Base-by-base conservation (phyloP, 345 rosid genomes). In the Pelargonium nanum region DNA sequence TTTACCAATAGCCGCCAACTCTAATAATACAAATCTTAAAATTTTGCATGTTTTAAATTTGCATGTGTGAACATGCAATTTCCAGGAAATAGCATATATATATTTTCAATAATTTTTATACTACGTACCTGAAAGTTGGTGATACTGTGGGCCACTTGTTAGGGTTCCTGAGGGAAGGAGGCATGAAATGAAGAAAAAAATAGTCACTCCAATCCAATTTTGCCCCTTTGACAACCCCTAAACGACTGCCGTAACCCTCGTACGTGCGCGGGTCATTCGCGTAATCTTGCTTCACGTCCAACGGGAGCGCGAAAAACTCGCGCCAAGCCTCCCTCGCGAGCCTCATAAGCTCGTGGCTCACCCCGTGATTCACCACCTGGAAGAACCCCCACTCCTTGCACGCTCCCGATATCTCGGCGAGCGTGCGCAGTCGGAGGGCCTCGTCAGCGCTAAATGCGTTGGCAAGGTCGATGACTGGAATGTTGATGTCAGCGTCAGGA, bases 201-300 rank as follows among this genome's bases (percentile, higher is more conserved):
- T 93, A 93, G 70, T 93, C 99, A 57, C 97, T 80, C 99, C 99
- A 93, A 70, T 89, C 98, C 56, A 92, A 83, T 17, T 74, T 71
- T 0, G 99, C 96, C 6, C 78, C 96, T 62, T 89, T 85, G 70
- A 87, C 83, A 1, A 87, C 79, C 0, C 99, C 97, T 55, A 93
- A 62, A 8, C 96, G 79, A 65, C 98, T 92, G 6, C 98, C 98
- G 66, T 89, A 92, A 6, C 98, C 98, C 71, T 86, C 96, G 15
- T 92, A 92, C 1, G 95, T 86, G 4, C 66, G 76, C n/a, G 98
- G 98, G 0, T 78, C 58, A 70, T 89, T 93, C 6, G 97, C 88
- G 21, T 81, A 83, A 53, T 63, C 66, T 51, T 78, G 86, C 68
- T 87, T 93, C 34, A 60, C 65, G 19, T 87, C 89, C 54, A 81